Percentiles rank a stretch among this genome's conserved stretches.
Evolutionary conservation across 768 basidiomycete genomes (phyloP).

Genomic region (Termitomyces sp.): DNA sequence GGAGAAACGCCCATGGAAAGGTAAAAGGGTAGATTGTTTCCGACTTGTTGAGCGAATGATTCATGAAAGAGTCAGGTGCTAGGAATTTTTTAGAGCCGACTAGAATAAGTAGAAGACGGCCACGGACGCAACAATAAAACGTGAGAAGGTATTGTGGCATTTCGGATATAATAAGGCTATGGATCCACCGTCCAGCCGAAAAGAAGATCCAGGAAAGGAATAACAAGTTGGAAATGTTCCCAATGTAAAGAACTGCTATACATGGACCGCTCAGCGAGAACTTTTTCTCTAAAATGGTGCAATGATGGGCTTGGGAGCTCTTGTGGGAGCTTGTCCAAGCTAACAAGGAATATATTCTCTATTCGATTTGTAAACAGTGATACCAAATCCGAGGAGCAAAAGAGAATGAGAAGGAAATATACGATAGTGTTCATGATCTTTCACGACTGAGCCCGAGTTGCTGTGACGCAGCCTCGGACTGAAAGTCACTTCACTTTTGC

Average conservation of each 20-base stretch:
- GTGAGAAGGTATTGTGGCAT: neutral
- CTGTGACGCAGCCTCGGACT: no score
- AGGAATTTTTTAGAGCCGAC: neutral
- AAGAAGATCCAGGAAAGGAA: neutral
- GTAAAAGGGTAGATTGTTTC: neutral
- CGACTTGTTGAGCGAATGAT: no score
- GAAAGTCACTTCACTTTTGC: no score
- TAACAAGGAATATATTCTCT: neutral
- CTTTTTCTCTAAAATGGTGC: neutral
- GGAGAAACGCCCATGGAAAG: neutral
- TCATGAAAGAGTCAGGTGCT: neutral
- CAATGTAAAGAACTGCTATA: no score
- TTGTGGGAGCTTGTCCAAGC: neutral
- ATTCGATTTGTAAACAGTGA: neutral
- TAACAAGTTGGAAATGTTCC: neutral
- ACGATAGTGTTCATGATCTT: no score
- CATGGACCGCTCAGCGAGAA: neutral
- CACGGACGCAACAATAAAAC: no score
- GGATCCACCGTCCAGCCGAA: neutral
- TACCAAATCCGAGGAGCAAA: neutral
- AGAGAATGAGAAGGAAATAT: neutral
- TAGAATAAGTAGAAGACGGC: no score
- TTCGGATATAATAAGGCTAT: neutral
- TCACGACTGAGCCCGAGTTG: no score
- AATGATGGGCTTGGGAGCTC: neutral